Conservation (phyloP, 768 basidiomycete species). For the Phaeotremella fagi region DNA sequence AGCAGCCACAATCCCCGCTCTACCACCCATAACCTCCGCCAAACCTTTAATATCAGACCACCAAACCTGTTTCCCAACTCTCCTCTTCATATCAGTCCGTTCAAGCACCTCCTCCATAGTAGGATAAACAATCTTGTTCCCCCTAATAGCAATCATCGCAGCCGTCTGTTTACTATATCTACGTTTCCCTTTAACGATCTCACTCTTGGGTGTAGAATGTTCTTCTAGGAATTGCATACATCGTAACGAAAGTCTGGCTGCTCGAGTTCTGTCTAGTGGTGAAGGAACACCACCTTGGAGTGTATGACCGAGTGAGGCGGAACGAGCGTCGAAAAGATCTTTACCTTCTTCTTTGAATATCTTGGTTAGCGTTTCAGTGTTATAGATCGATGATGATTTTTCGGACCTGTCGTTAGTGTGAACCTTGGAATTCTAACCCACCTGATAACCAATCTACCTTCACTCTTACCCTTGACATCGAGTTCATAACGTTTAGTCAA, state of each 20-base stretch:
- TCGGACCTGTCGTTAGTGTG: conserved; percentile 62
- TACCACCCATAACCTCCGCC: conserved; percentile 63
- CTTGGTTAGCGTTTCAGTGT: conserved; percentile 82
- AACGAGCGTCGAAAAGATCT: conserved; percentile 82
- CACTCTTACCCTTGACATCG: conserved; percentile 81
- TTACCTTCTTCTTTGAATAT: conserved; percentile 96
- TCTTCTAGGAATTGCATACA: conserved; percentile 92
- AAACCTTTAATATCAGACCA: conserved; percentile 68
- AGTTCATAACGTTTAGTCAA: conserved; percentile 77
- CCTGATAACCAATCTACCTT: conserved; percentile 91
- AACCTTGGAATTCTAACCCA: conserved; percentile 50
- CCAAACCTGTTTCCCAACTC: conserved; percentile 73
- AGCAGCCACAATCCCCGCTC: conserved; percentile 30
- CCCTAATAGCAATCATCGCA: conserved; percentile 86
- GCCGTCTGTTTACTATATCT: conserved; percentile 51
- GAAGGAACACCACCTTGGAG: conserved; percentile 94
- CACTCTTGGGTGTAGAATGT: conserved; percentile 58
- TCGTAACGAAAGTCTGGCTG: conserved; percentile 78
- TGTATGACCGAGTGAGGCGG: conserved; percentile 94
- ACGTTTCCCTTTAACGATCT: conserved; percentile 12
- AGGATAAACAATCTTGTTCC: conserved; percentile 73
- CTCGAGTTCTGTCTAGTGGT: conserved; percentile 86
- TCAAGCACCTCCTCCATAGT: conserved; percentile 75
- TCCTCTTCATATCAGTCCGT: conserved; percentile 85
- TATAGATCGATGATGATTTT: conserved; percentile 77